Percentiles rank a stretch among this genome's conserved stretches.
phyloP scores from a whole-genome alignment of 768 basidiomycete species.

The Tricholoma bakamatsutake region DNA sequence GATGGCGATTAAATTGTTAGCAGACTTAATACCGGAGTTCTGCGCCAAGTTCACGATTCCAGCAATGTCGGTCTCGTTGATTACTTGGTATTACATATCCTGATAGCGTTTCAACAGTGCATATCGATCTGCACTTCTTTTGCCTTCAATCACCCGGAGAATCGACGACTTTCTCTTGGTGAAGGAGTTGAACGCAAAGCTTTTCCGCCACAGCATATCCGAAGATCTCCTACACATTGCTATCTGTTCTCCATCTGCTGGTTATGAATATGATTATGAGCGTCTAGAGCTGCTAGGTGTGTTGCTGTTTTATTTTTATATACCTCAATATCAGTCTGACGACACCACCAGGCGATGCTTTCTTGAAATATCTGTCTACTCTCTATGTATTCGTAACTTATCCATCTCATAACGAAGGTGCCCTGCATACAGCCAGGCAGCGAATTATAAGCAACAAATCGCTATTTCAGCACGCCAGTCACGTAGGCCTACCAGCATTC shows the following conservation, averaged over 20 bases:
- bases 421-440: constrained; percentile 61
- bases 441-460: constrained; percentile 71
- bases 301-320: constrained; percentile 9
- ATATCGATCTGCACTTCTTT: constrained; percentile 58
- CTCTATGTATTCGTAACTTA: constrained; percentile 69
- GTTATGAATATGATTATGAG: constrained; percentile 74
- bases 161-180: constrained; percentile 72
- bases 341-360: constrained; percentile 60
- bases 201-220: constrained; percentile 58
- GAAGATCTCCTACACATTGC: constrained; percentile 61
- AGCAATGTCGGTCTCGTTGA: constrained; percentile 46
- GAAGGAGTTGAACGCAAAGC: constrained; percentile 68
- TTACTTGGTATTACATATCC: background rate
- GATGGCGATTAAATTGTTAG: background rate
- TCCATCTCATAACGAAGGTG: constrained; percentile 59
- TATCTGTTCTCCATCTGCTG: constrained; percentile 63
- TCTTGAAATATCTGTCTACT: constrained; percentile 74
- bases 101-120: constrained; percentile 34
- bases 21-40: constrained; percentile 83
- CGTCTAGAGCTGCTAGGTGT: constrained; percentile 77
- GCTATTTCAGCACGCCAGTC: constrained; percentile 48
- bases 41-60: constrained; percentile 67
- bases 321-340: background rate
- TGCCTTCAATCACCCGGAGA: constrained; percentile 70
- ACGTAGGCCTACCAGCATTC: constrained; percentile 60